phyloP scores from a whole-genome alignment of 495 filamentous ascomycete species.

The Hypoxylon rickii region DNA sequence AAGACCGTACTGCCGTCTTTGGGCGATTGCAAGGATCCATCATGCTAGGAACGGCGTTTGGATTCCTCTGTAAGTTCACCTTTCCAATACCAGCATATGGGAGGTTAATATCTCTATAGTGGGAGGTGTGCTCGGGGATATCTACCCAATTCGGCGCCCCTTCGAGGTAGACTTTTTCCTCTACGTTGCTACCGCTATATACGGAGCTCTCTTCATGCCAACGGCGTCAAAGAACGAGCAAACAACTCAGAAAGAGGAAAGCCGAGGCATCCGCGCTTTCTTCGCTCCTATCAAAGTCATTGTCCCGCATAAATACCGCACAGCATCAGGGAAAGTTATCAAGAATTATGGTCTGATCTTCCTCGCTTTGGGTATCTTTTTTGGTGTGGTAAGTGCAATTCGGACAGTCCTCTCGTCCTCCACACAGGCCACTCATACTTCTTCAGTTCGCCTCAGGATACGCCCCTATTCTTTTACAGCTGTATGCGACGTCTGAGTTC shows the following conservation, averaged over 20 bases:
- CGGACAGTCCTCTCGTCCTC: background rate
- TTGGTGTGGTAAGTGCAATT: conserved; percentile 50
- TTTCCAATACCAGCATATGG: background rate
- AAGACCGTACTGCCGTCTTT: conserved; percentile 56
- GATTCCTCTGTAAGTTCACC: conserved; percentile 49
- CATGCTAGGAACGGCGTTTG: conserved; percentile 60
- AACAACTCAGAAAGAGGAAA: conserved; percentile 30
- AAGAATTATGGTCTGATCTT: conserved; percentile 57
- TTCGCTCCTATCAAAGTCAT: conserved; percentile 60
- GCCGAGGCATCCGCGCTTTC: conserved; percentile 47
- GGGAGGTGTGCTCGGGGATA: conserved; percentile 58
- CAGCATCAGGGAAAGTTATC: conserved; percentile 45
- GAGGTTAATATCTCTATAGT: conserved; percentile 30
- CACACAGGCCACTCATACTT: background rate
- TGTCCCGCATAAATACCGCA: conserved; percentile 49
- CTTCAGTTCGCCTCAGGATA: conserved; percentile 58
- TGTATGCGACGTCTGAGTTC: conserved; percentile 60
- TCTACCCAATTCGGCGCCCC: conserved; percentile 54
- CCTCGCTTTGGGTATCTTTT: conserved; percentile 58
- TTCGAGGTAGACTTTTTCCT: conserved; percentile 57
- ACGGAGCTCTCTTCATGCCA: conserved; percentile 39
- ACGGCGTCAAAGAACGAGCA: conserved; percentile 11
- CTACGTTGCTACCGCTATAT: conserved; percentile 48
- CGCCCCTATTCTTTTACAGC: conserved; percentile 54
- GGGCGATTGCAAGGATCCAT: conserved; percentile 59